A percentile compares a stretch with the other conserved stretches of the same genome.
Conservation (phyloP, 202 grass and related monocot species). For the Zizania palustris region DNA sequence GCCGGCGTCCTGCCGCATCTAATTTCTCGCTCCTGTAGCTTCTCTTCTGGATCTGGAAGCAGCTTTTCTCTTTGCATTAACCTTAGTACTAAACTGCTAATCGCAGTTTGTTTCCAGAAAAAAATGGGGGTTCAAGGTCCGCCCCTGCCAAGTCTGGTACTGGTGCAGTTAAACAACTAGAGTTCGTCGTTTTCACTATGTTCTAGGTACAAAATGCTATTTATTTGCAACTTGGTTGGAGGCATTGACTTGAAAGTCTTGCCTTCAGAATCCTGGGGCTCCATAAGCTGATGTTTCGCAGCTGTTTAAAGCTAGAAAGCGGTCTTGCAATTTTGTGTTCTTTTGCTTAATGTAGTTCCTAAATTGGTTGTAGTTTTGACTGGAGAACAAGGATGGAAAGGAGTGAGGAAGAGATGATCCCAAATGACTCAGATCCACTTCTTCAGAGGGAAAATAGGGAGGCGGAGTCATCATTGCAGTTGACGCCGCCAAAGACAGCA, state of each 20-base stretch:
- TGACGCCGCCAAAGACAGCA: slow-evolving; percentile 35
- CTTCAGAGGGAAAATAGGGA: slow-evolving; percentile 41
- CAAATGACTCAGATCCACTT: slow-evolving; percentile 63
- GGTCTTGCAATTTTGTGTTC: slow-evolving; percentile 24
- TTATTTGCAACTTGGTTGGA: slow-evolving; percentile 15
- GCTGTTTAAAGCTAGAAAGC: slow-evolving; percentile 26
- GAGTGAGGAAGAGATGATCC: slow-evolving; percentile 41
- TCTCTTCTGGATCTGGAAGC: too few species aligned
- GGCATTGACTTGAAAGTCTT: neutral
- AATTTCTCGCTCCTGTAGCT: too few species aligned
- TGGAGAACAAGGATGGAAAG: slow-evolving; percentile 43
- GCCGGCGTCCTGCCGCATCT: too few species aligned
- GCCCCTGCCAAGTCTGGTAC: neutral
- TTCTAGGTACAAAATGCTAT: neutral
- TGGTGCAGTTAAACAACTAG: neutral
- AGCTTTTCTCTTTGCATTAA: too few species aligned
- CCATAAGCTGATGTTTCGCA: slow-evolving; percentile 9
- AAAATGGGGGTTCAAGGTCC: neutral
- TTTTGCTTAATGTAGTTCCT: slow-evolving; percentile 6
- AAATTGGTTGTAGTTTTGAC: slow-evolving; percentile 12
- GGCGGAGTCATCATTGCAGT: slow-evolving; percentile 1
- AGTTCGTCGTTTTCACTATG: neutral
- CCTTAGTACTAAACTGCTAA: too few species aligned
- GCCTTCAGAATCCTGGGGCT: neutral
- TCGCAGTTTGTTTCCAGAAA: too few species aligned